Conservation (phyloP, 2,329 filamentous ascomycete species). For the Dissoconium aciculare region DNA sequence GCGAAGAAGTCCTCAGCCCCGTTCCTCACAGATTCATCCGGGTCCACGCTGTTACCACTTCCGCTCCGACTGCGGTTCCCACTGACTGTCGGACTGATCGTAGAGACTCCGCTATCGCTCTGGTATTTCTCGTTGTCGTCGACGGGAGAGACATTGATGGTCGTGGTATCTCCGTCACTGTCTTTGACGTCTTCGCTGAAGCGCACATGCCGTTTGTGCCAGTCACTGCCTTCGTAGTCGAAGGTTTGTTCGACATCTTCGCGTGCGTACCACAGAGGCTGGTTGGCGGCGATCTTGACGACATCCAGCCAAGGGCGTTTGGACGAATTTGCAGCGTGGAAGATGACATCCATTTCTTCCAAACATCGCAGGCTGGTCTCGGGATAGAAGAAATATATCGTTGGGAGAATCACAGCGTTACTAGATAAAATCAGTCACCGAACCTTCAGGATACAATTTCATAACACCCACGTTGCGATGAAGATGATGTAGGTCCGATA, state of each 20-base stretch:
- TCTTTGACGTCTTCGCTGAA: conserved; percentile 18
- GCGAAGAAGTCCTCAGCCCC: too few relatives aligned
- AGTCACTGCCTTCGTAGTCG: conserved; percentile 16
- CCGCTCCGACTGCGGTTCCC: too few relatives aligned
- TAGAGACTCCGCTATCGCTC: too few relatives aligned
- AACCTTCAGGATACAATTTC: too few relatives aligned
- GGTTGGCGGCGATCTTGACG: conserved; percentile 35
- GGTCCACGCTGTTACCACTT: too few relatives aligned
- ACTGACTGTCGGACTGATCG: too few relatives aligned
- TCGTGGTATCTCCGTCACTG: conserved; percentile 14
- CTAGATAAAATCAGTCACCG: too few relatives aligned
- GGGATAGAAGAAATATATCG: conserved; percentile 46
- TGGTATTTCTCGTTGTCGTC: conserved; percentile 15
- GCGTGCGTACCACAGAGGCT: conserved; percentile 33
- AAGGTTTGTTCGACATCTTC: conserved; percentile 11
- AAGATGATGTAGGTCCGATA: conserved; percentile 57
- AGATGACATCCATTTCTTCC: conserved; percentile 57
- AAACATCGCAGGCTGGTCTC: conserved; percentile 41
- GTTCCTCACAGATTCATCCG: too few relatives aligned
- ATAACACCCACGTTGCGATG: conserved; percentile 52
- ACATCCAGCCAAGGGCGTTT: conserved; percentile 35
- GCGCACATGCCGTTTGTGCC: conserved; percentile 21
- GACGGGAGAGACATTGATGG: conserved; percentile 1
- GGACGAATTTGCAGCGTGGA: conserved; percentile 34
- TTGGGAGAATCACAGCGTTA: conserved; percentile 28